Evolutionary conservation across 2,329 filamentous ascomycete species (phyloP), one percentile per base, ranked within the genome.

Genomic region (Neofusicoccum sp.): DNA sequence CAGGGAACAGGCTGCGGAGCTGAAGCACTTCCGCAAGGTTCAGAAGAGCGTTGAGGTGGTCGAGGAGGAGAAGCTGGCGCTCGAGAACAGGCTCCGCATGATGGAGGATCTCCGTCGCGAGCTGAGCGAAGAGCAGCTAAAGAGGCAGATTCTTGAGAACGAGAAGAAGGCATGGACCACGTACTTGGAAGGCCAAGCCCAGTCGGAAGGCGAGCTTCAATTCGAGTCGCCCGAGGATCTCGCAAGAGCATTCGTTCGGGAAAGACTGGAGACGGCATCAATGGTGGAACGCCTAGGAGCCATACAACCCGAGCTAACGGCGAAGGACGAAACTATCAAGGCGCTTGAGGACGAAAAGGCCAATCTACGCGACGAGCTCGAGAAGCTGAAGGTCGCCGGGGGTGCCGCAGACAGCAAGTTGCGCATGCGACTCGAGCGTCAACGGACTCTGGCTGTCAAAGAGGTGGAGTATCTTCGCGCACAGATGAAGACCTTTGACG

Each of bases 391-490:
- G 70, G 37, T 29, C 31, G 68, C 67, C 33, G 78, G 81, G 4
- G 71, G 78, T 1, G 83, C 79, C 22, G 80, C 82, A 14, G 90
- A 92, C 70, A 90, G 74, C 66, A 85, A 93, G 77, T 84, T 85
- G 1, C 88, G 87, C 47, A 80, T 90, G 60, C 86, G 95, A 36
- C 80, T 97, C 0, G 94, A 99, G 70, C 85, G 95, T 64, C 94
- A 98, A 73, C 90, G 92, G 64, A 86, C 85, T 0, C 84, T 99
- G 6, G 92, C 93, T 0, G 84, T 92, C 29, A 97, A 97, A 73
- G 96, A 99, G 74, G 92, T 95, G 0, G 93, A 97, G 68, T 97
- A 96, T 73, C 84, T 99, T 6, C 90, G 95, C 28, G 94, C 92
- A 0, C 95, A 99, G 76, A 84, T 98, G 61, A 93, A 93, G 77